phyloP scores from a whole-genome alignment of 305 asterid genomes.

The Fraxinus angustifolia region DNA sequence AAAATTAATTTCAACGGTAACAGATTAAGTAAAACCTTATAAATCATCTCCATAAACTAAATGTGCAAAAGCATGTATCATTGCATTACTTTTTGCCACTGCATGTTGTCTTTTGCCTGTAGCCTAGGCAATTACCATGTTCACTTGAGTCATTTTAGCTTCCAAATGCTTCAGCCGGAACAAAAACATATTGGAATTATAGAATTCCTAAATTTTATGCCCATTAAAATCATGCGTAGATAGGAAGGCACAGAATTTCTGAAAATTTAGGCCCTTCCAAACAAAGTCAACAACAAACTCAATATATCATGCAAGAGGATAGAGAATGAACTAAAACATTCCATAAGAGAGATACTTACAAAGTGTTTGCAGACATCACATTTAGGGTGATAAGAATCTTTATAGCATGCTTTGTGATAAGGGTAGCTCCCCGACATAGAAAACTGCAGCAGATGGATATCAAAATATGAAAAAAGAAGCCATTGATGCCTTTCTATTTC shows the following conservation, averaged over 20 bases:
- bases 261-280: not conserved
- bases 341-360: conserved; percentile 48
- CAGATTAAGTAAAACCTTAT: not conserved
- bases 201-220: not conserved
- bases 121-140: not conserved
- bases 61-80: not conserved
- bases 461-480: conserved; percentile 14
- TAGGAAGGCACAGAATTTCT: not conserved
- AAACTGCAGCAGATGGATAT: conserved; percentile 53
- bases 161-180: not conserved
- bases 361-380: conserved; percentile 87
- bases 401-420: conserved; percentile 89
- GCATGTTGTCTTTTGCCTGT: not conserved
- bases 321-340: conserved; percentile 15
- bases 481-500: not conserved
- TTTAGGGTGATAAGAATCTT: conserved; percentile 84
- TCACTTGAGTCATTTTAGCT: not conserved
- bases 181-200: not conserved
- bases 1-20: not conserved
- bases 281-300: not conserved
- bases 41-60: not conserved
- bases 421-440: conserved; percentile 73
- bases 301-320: conserved; percentile 8
- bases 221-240: not conserved
- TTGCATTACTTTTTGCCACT: not conserved